Evolutionary conservation across 179 eudicot genomes (phyloP).

Genomic region (Camellia oleifera): DNA sequence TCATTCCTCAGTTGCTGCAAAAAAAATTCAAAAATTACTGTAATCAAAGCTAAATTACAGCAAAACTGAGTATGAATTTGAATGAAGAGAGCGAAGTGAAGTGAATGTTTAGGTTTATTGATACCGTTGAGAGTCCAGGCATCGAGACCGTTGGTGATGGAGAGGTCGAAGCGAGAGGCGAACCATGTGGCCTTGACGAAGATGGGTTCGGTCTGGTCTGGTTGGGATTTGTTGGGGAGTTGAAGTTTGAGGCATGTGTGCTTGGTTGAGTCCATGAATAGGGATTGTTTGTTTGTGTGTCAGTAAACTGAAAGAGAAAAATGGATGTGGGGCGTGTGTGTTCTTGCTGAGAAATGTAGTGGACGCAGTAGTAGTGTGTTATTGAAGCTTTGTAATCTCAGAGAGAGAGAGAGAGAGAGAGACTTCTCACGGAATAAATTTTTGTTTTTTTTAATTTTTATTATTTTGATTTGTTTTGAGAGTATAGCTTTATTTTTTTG

Average conservation of each 20-base stretch:
- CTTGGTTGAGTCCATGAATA: slow-evolving; percentile 21
- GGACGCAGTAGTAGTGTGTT: not conserved
- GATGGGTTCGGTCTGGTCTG: slow-evolving; percentile 28
- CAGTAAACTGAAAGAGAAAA: too few species aligned
- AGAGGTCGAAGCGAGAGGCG: slow-evolving; percentile 52
- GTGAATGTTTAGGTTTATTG: not conserved
- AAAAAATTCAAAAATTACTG: not conserved
- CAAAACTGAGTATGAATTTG: not conserved
- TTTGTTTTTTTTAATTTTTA: too few species aligned
- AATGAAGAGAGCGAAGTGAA: slow-evolving; percentile 20
- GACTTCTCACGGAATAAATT: too few species aligned
- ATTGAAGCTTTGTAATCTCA: not conserved
- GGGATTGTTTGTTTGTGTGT: not conserved
- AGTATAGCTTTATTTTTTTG: too few species aligned
- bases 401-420: too few species aligned
- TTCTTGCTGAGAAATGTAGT: too few species aligned
- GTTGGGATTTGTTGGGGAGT: slow-evolving; percentile 19
- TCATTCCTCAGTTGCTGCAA: slow-evolving; percentile 71
- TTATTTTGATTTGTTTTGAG: too few species aligned
- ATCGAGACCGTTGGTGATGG: slow-evolving; percentile 55
- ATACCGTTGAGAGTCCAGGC: slow-evolving; percentile 76
- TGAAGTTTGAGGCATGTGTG: slow-evolving; percentile 64
- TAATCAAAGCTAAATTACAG: not conserved
- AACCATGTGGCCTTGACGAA: slow-evolving; percentile 71
- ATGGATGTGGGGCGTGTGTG: too few species aligned